Conservation (phyloP, 108 stramenopile species). For the Seminavis robusta region DNA sequence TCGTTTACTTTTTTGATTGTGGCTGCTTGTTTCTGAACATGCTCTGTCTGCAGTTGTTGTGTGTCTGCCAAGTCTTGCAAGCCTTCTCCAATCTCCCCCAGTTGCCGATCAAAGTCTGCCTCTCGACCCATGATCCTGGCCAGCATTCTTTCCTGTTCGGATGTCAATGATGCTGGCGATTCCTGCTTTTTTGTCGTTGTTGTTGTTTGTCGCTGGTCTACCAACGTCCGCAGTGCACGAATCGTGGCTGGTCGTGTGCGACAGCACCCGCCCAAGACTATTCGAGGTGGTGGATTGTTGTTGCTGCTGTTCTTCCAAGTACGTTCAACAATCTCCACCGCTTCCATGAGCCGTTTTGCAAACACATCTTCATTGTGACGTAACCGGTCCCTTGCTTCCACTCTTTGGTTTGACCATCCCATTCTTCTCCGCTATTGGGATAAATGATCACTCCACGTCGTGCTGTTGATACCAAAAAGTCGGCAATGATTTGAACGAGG, state of each 20-base stretch:
- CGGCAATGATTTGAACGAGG: conserved; percentile 24
- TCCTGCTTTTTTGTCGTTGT: too few species aligned
- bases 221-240: conserved; percentile 16
- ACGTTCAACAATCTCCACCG: conserved; percentile 14
- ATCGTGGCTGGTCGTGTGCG: conserved; percentile 49
- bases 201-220: too few species aligned
- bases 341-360: conserved; percentile 23
- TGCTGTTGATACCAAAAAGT: conserved; percentile 11
- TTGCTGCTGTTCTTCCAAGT: conserved; percentile 12
- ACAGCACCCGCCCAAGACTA: conserved; percentile 55
- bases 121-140: too few species aligned
- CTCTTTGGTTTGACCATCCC: conserved; percentile 42
- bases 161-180: too few species aligned
- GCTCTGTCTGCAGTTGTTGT: too few species aligned
- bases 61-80: too few species aligned
- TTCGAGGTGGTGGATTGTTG: not conserved
- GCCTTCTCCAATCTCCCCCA: too few species aligned
- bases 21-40: too few species aligned
- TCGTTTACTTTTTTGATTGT: too few species aligned
- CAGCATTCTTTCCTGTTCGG: too few species aligned
- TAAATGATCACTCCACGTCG: conserved; percentile 43
- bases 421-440: conserved; percentile 61
- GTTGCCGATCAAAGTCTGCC: too few species aligned
- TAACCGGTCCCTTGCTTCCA: conserved; percentile 50
- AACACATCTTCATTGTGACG: conserved; percentile 21